Base-by-base conservation (phyloP, 768 basidiomycete genomes). In the Trametes coccinea region DNA sequence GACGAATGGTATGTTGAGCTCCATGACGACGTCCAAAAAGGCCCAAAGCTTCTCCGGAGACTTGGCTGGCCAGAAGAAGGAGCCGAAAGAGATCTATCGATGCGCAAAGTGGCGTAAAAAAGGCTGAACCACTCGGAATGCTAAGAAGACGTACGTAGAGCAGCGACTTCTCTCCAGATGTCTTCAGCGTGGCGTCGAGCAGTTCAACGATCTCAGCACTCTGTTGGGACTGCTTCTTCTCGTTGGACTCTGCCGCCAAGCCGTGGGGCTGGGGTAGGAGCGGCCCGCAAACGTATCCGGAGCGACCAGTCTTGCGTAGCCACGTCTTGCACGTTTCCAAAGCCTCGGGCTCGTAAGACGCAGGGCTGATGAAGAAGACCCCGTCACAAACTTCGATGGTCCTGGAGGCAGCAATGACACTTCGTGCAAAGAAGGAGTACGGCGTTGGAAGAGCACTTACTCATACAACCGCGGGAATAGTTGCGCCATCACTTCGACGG, bases 1-100 rank as follows among this genome's bases (percentile, higher is more conserved):
- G 22, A 69, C 69, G 39, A 67, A 66, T 2, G 69, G 69, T 29
- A 69, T 60, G 16, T 59, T 51, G 47, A 39, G 29, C 22, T 67
- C 62, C 43, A 67, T 61, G 6, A 67, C 52, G 16, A 65, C 60
- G 14, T 69, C 66, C 1, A 69, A 37, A 43, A 67, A 37, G 2
- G 56, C 67, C 60, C 62, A 67, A 0, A 66, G 11, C 31, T 66
- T 63, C 52, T 66, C 66, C 9, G 61, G 53, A 3, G 49, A 34
- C 13, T 64, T 55, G 9, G 56, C 34, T 3, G 68, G 61, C 69
- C 69, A 69, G 47, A 55, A 66, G 2, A 62, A 2, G 13, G 66
- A 60, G 13, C 69, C 69, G 39, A 69, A 65, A 0, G 64, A 64
- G 31, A 69, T 54, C 69, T 67, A 9, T 2, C 17, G 45, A 1